Evolutionary conservation across 208 protist species (phyloP).

Genomic region (Leishmania lainsoni): DNA sequence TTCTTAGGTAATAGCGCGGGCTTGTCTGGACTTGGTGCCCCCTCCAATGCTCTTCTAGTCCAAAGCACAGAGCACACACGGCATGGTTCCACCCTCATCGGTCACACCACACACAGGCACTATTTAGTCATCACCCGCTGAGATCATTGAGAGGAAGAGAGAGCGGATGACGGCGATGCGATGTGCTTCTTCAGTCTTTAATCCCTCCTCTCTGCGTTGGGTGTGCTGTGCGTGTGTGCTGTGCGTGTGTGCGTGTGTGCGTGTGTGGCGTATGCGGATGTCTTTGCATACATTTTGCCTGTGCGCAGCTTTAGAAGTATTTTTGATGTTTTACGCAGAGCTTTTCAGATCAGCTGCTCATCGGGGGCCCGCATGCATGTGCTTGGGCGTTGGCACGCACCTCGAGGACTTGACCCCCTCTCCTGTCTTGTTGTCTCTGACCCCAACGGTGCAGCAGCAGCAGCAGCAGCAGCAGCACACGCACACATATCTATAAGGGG

Average conservation of each 20-base stretch:
- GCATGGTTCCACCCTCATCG: neutral
- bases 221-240: no score
- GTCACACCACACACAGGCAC: neutral
- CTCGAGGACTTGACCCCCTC: no score
- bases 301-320: neutral
- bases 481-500: no score
- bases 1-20: neutral
- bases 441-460: neutral
- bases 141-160: neutral
- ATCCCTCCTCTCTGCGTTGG: neutral
- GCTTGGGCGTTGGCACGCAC: no score
- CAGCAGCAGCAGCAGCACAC: no score
- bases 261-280: neutral
- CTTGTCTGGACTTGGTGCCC: neutral
- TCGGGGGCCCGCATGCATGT: neutral
- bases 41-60: neutral
- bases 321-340: neutral
- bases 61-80: neutral
- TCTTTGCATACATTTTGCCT: neutral
- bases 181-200: neutral
- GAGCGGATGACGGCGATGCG: neutral
- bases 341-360: neutral
- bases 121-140: neutral
- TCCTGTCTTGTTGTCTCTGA: neutral
- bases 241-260: neutral